These are phyloP conservation scores for Garcia nutans DNA, from an alignment of 345 rosid genomes.

Conservation along the genomic window DNA sequence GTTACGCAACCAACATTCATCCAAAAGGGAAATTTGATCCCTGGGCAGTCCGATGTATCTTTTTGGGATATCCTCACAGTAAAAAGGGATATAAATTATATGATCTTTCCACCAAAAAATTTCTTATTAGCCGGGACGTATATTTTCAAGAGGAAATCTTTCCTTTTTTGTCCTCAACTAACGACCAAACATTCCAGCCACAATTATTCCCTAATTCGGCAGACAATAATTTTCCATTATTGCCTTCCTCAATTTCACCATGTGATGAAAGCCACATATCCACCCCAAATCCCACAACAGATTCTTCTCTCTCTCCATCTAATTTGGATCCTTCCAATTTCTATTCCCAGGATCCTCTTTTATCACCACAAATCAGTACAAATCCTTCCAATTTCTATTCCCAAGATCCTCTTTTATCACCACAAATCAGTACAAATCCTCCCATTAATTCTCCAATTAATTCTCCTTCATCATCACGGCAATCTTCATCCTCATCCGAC, in stretches of 20 bases:
- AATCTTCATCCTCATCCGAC: not conserved
- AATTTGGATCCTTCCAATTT: too few relatives aligned
- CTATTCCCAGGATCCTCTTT: too few relatives aligned
- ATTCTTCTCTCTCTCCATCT: not conserved
- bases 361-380: too few relatives aligned
- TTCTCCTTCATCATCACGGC: not conserved
- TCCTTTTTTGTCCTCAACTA: not conserved
- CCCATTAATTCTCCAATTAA: too few relatives aligned
- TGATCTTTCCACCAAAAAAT: not conserved
- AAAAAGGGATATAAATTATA: not conserved
- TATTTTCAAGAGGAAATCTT: not conserved
- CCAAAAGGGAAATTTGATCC: not conserved
- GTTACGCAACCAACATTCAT: not conserved
- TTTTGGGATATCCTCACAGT: not conserved
- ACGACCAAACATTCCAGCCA: not conserved
- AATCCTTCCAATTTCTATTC: not conserved
- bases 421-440: not conserved
- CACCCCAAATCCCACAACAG: not conserved
- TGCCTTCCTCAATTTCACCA: not conserved
- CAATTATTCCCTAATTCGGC: not conserved
- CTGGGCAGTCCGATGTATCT: not conserved
- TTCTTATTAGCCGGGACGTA: not conserved
- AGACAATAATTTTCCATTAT: not conserved
- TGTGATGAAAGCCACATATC: not conserved
- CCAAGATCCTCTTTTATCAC: not conserved